Base-by-base conservation (phyloP, 306 rosid genomes). In the Vachellia collinsii region DNA sequence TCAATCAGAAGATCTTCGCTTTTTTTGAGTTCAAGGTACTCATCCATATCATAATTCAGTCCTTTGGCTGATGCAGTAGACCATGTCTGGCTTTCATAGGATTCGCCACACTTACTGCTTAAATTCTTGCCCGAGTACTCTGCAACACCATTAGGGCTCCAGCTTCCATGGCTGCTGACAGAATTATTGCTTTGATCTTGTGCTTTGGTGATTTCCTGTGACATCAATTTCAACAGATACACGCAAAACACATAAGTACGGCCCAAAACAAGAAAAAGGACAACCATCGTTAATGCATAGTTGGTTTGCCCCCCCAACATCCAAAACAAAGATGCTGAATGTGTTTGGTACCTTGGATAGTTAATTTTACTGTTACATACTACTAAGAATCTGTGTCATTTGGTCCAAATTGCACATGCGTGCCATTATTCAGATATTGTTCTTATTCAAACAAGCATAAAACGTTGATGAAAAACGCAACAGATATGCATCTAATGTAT, bases 121-220 rank as follows among this genome's bases (percentile, higher is more conserved):
- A 78, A 22, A 76, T 86, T 86, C 80, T 89, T 92, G 79, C 85
- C 79, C 20, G 87, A 50, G 46, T 86, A 90, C 77, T 76, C 85
- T 29, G 87, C 75, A 85, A 89, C 80, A 36, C 75, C 76, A 65
- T 83, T 83, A 2, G 94, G 97, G 87, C 97, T 92, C 94, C 97
- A 96, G 83, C 99, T 96, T 76, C 99, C 99, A 4, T 79, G 90
- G 79, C 98, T 93, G 81, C 97, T 92, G 50, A 76, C 88, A 19
- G 97, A 88, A 59, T 16, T 81, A 85, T 74, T 89, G 53, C 85
- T 73, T 78, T 36, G 90, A 75, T 87, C 89, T 46, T 80, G 85
- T 0, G 75, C 38, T 74, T 81, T 87, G 39, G 11, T 44, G 47
- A 29, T 69, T 70, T 83, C 96, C 97, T 95, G 72, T 4, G 13